phyloP scores from a whole-genome alignment of 208 protist genomes.

The Polymyxa betae region DNA sequence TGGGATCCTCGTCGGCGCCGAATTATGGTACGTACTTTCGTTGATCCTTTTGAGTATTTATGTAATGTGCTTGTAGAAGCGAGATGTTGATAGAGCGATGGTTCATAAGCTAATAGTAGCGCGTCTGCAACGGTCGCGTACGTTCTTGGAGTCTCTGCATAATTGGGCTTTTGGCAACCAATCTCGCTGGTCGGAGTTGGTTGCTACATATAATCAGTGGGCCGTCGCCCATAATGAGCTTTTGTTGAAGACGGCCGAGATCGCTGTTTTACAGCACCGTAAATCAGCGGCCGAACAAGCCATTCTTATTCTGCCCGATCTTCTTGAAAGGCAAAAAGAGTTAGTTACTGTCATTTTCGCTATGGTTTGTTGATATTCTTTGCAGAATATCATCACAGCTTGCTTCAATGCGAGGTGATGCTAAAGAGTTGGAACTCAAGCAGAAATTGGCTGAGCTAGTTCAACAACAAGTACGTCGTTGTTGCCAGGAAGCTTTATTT shows the following conservation, averaged over 20 bases:
- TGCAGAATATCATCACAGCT: neutral
- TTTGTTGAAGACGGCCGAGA: neutral
- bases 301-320: slow-evolving; percentile 2
- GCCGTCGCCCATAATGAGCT: neutral
- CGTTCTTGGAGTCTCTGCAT: neutral
- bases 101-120: neutral
- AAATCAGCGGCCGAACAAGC: neutral
- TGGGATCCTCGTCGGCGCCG: neutral
- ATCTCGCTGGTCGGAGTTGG: neutral
- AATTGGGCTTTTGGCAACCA: neutral
- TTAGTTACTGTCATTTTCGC: neutral
- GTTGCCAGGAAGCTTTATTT: neutral
- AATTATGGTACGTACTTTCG: slow-evolving; percentile 4
- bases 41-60: neutral
- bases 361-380: neutral
- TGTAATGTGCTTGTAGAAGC: neutral
- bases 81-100: neutral
- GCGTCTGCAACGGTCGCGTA: neutral
- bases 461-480: slow-evolving; percentile 15
- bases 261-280: neutral
- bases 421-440: neutral
- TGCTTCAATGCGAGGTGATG: neutral
- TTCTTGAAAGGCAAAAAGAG: neutral
- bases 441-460: neutral
- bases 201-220: neutral